Conservation (phyloP, 139 green algal species). For the Yamagishiella unicocca region DNA sequence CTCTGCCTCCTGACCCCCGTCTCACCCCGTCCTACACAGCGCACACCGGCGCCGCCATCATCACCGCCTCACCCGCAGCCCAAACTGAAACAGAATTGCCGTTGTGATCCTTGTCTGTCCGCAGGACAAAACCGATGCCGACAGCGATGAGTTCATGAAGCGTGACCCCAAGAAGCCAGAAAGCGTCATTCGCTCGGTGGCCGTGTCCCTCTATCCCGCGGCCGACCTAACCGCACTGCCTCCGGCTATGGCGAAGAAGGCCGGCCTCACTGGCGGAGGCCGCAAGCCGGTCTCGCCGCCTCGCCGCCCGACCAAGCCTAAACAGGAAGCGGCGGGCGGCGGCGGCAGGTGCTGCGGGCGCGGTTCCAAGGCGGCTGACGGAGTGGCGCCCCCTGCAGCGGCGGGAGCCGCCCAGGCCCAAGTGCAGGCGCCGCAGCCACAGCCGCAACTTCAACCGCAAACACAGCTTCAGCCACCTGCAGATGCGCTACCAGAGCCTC, state of each 20-base stretch:
- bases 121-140: conserved; percentile 30
- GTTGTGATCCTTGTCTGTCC: neutral
- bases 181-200: conserved; percentile 2
- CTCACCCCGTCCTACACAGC: neutral
- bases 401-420: neutral
- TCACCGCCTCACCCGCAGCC: too few relatives aligned
- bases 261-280: neutral
- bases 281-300: neutral
- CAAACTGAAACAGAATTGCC: too few relatives aligned
- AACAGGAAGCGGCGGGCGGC: neutral
- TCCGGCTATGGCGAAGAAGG: neutral
- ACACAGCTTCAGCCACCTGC: neutral
- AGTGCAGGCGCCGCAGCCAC: neutral
- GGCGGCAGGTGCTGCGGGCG: neutral
- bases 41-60: too few relatives aligned
- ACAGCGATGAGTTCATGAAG: conserved; percentile 42
- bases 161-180: conserved; percentile 36
- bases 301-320: neutral
- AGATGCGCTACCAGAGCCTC: neutral
- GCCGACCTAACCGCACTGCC: conserved; percentile 4
- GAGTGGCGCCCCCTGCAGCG: neutral
- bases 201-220: conserved; percentile 12
- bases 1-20: neutral
- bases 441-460: neutral
- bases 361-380: neutral